Conservation (phyloP, 148 eudicot species). For the Silene latifolia region DNA sequence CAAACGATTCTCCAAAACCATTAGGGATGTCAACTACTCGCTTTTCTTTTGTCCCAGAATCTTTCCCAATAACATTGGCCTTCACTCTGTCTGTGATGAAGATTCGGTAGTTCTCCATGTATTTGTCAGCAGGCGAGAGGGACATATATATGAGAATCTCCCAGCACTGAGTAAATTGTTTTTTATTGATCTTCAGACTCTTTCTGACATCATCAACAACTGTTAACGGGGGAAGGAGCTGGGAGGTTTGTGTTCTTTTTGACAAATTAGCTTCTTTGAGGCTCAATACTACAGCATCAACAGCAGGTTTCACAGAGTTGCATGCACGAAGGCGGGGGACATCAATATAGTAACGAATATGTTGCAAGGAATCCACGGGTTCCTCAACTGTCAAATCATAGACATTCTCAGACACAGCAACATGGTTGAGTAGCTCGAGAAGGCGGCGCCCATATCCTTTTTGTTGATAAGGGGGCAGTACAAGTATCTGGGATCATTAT, state of each 20-base stretch:
- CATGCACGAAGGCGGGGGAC: conserved; percentile 60
- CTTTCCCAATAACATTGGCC: conserved; percentile 67
- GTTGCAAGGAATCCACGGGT: conserved; percentile 82
- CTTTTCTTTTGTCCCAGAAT: conserved; percentile 58
- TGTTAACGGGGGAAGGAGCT: conserved; percentile 49
- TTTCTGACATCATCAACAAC: conserved; percentile 63
- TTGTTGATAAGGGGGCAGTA: conserved; percentile 79
- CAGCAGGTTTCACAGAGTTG: conserved; percentile 45
- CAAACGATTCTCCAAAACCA: conserved; percentile 63
- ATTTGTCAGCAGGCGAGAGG: conserved; percentile 59
- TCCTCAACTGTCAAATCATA: conserved; percentile 87
- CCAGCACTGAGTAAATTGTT: conserved; percentile 82
- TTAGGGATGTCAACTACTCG: conserved; percentile 60
- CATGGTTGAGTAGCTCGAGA: conserved; percentile 53
- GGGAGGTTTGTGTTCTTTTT: conserved; percentile 49
- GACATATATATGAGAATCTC: conserved; percentile 79
- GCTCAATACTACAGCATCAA: conserved; percentile 36
- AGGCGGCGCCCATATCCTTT: conserved; percentile 73
- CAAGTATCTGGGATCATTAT: conserved; percentile 57
- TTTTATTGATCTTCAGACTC: conserved; percentile 75
- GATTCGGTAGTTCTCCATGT: conserved; percentile 60
- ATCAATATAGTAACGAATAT: conserved; percentile 63
- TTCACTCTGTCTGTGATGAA: conserved; percentile 55
- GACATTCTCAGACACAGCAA: conserved; percentile 59
- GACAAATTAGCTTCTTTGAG: conserved; percentile 73